Evolutionary conservation across 768 basidiomycete genomes (phyloP).

Genomic region (Chalciporus chontae): DNA sequence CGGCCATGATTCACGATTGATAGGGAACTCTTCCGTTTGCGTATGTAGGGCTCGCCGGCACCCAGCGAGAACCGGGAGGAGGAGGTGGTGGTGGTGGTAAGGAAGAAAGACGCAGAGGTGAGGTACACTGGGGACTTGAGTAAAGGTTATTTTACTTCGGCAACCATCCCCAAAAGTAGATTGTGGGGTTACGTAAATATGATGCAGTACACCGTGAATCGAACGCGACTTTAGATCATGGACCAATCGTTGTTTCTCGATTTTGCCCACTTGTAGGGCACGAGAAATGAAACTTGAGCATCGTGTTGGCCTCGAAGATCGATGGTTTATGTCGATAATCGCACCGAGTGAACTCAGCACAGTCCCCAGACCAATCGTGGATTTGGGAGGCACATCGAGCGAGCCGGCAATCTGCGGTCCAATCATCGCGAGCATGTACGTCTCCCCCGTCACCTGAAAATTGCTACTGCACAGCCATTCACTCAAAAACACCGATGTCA

Average conservation of each 20-base stretch:
- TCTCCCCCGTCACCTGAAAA: background rate
- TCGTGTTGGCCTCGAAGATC: conserved; percentile 14
- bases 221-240: background rate
- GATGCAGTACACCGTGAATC: background rate
- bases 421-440: background rate
- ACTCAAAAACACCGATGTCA: background rate
- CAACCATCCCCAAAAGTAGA: conserved; percentile 29
- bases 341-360: conserved; percentile 3
- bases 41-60: conserved; percentile 6
- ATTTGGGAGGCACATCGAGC: conserved; percentile 28
- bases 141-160: conserved; percentile 16
- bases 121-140: conserved; percentile 10
- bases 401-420: conserved; percentile 10
- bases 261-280: background rate
- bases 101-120: conserved; percentile 9
- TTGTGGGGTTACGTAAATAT: conserved; percentile 31
- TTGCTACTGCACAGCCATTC: background rate
- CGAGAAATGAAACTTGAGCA: background rate
- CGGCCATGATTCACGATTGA: conserved; percentile 23
- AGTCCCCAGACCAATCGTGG: background rate
- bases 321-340: conserved; percentile 13
- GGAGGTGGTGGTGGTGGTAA: conserved; percentile 21
- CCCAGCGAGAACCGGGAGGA: conserved; percentile 1
- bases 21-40: conserved; percentile 4
- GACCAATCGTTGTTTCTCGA: background rate